Evolutionary conservation across 2,329 filamentous ascomycete genomes (phyloP).

Genomic region (Torrubiellomyces zombiae): DNA sequence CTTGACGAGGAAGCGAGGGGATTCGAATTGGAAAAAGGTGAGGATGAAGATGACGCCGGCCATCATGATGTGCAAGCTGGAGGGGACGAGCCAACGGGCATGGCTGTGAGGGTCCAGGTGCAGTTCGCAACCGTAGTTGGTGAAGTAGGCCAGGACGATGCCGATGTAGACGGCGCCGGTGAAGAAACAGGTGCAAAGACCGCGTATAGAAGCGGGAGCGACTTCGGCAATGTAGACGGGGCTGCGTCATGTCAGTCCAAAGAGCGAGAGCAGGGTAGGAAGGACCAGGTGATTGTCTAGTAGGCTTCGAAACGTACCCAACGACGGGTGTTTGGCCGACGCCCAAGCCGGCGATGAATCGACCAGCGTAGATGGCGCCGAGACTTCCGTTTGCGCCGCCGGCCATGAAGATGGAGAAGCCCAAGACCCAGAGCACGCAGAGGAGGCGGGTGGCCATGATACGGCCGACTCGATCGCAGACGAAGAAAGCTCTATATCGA

Average conservation of each 20-base stretch:
- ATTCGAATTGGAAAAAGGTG: slow-evolving; percentile 53
- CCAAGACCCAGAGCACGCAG: slow-evolving; percentile 38
- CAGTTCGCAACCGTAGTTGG: slow-evolving; percentile 43
- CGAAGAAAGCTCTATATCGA: slow-evolving; percentile 31
- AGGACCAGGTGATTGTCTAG: no score
- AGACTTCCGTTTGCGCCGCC: slow-evolving; percentile 32
- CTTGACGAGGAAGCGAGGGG: slow-evolving; percentile 55
- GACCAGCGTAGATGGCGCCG: slow-evolving; percentile 43
- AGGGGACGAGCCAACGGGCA: slow-evolving; percentile 48
- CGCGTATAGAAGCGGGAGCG: slow-evolving; percentile 49
- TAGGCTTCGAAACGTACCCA: slow-evolving; percentile 22
- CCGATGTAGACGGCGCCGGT: slow-evolving; percentile 50
- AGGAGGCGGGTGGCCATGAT: slow-evolving; percentile 44
- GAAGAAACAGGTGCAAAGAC: slow-evolving; percentile 50
- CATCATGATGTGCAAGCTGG: slow-evolving; percentile 63
- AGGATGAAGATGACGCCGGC: slow-evolving; percentile 53
- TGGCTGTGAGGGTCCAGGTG: slow-evolving; percentile 29
- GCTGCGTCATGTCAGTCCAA: slow-evolving; percentile 5
- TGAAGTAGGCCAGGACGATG: slow-evolving; percentile 66
- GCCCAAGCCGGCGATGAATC: slow-evolving; percentile 49
- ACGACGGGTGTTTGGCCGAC: slow-evolving; percentile 52
- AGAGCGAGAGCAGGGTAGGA: background rate
- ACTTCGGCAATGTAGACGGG: slow-evolving; percentile 62
- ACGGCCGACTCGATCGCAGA: slow-evolving; percentile 45
- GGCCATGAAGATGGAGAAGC: slow-evolving; percentile 42